phyloP scores from a whole-genome alignment of 305 asterid species.

The Plantago coronopus region DNA sequence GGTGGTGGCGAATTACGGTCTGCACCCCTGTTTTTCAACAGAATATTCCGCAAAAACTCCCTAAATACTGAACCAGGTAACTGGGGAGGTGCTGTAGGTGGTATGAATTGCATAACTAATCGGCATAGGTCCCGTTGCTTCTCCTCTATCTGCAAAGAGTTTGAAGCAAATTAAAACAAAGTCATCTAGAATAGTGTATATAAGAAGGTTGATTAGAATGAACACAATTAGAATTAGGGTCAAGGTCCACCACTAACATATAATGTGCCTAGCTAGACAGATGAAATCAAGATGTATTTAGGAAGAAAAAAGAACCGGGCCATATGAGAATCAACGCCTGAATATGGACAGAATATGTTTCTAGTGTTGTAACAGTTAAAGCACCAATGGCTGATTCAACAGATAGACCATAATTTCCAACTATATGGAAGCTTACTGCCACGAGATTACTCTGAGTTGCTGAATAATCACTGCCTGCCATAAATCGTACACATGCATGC shows the following conservation, averaged over 20 bases:
- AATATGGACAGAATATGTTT: not conserved
- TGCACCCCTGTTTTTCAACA: constrained; percentile 92
- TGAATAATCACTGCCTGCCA: no score
- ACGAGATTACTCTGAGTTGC: no score
- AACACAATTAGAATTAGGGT: not conserved
- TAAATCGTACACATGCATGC: no score
- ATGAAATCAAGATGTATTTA: constrained; percentile 3
- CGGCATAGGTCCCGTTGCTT: constrained; percentile 93
- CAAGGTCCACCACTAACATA: not conserved
- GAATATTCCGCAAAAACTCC: constrained; percentile 72
- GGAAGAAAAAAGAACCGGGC: constrained; percentile 10
- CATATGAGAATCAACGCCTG: not conserved
- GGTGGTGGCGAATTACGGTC: constrained; percentile 88
- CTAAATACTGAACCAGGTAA: constrained; percentile 86
- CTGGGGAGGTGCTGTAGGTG: constrained; percentile 71
- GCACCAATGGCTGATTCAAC: constrained; percentile 3
- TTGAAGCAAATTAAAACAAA: constrained; percentile 17
- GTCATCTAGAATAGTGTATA: not conserved
- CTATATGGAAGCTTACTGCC: constrained; percentile 5
- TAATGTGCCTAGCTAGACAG: not conserved
- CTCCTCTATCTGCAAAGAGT: constrained; percentile 69
- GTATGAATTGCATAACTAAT: constrained; percentile 84
- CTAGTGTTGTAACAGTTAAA: constrained; percentile 14
- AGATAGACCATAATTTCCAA: constrained; percentile 6
- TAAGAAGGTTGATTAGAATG: constrained; percentile 9